Percentiles rank a stretch among this genome's conserved stretches.
Conservation (phyloP, 2,329 filamentous ascomycete genomes). For the Epichloe elymi region DNA sequence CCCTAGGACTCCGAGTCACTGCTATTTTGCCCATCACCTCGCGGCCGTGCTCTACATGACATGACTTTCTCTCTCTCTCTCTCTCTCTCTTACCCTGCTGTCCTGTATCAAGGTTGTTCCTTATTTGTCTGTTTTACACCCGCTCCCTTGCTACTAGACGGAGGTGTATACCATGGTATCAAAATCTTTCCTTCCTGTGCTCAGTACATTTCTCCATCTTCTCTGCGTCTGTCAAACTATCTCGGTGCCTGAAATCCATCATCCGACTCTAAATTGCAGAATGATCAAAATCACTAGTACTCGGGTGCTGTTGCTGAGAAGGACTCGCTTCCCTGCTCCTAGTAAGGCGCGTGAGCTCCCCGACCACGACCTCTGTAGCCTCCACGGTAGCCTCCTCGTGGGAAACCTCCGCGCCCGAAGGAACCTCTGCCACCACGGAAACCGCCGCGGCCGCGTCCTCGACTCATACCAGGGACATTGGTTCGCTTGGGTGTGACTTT, state of each 20-base stretch:
- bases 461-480: slow-evolving; percentile 87
- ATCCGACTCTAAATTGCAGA: neutral
- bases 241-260: neutral
- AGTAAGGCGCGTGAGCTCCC: slow-evolving; percentile 50
- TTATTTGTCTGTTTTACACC: neutral
- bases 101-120: neutral
- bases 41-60: neutral
- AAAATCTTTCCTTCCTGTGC: slow-evolving; percentile 1
- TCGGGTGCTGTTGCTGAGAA: slow-evolving; percentile 9
- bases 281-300: slow-evolving; percentile 1
- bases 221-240: neutral
- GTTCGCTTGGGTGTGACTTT: slow-evolving; percentile 94
- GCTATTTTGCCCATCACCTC: neutral
- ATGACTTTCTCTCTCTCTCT: neutral
- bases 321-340: slow-evolving; percentile 24
- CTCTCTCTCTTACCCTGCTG: neutral
- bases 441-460: slow-evolving; percentile 54
- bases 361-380: slow-evolving; percentile 54
- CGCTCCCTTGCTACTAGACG: neutral
- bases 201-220: neutral
- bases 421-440: slow-evolving; percentile 38
- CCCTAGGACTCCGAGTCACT: slow-evolving; percentile 1
- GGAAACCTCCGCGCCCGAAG: slow-evolving; percentile 39
- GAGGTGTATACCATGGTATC: neutral
- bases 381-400: slow-evolving; percentile 49